These are phyloP conservation scores for Silene noctiflora DNA, from an alignment of 179 eudicot species.

Conservation along the genomic window DNA sequence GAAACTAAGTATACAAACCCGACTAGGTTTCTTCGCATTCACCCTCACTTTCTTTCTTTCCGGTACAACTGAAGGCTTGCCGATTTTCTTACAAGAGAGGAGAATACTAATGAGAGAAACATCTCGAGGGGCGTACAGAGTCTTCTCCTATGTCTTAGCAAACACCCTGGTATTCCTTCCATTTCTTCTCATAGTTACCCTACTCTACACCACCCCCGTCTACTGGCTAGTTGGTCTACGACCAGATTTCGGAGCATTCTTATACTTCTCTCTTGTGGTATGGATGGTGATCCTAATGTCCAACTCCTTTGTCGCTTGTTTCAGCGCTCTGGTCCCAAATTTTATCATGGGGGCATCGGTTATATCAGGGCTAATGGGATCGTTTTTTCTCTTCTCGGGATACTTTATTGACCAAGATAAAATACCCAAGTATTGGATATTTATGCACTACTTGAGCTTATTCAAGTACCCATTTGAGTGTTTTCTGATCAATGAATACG, in stretches of 20 bases:
- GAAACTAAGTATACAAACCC: slow-evolving; percentile 50
- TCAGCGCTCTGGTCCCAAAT: slow-evolving; percentile 80
- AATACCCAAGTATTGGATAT: slow-evolving; percentile 78
- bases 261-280: slow-evolving; percentile 69
- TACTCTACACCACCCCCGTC: slow-evolving; percentile 60
- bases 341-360: slow-evolving; percentile 88
- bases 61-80: slow-evolving; percentile 82
- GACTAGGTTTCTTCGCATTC: slow-evolving; percentile 75
- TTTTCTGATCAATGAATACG: slow-evolving; percentile 78
- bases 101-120: slow-evolving; percentile 72
- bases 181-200: slow-evolving; percentile 51
- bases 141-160: slow-evolving; percentile 71
- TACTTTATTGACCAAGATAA: slow-evolving; percentile 64
- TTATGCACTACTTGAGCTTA: slow-evolving; percentile 83
- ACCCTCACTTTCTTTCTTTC: slow-evolving; percentile 80
- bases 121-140: slow-evolving; percentile 77
- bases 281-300: slow-evolving; percentile 84
- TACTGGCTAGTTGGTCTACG: slow-evolving; percentile 80
- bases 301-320: slow-evolving; percentile 83
- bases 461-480: slow-evolving; percentile 95
- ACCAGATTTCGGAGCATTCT: slow-evolving; percentile 40
- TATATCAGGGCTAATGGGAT: slow-evolving; percentile 78
- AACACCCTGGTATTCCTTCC: slow-evolving; percentile 74
- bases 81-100: slow-evolving; percentile 82
- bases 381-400: slow-evolving; percentile 85